Evolutionary conservation across 371 early-diverging fungal species (phyloP).

Genomic region (Lichtheimia corymbifera): DNA sequence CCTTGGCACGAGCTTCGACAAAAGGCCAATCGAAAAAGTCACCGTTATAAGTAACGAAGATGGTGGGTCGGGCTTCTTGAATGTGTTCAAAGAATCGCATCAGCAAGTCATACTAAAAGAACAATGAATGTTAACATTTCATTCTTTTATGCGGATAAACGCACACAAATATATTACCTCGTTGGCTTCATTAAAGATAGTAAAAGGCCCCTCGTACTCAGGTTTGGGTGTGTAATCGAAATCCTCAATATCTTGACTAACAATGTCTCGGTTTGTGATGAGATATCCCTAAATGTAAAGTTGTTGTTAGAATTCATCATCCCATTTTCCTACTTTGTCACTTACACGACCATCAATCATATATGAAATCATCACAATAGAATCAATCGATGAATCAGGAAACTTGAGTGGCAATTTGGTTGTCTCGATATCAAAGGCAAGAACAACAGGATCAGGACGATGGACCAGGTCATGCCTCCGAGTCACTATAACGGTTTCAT

Average conservation of each 20-base stretch:
- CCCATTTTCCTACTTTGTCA: constrained; percentile 4
- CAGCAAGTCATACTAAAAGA: constrained; percentile 63
- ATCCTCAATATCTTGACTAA: constrained; percentile 95
- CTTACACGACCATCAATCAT: constrained; percentile 95
- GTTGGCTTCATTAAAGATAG: constrained; percentile 93
- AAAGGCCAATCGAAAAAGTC: constrained; percentile 99
- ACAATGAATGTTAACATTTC: neutral
- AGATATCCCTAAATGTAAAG: constrained; percentile 78
- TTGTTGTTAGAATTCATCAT: neutral
- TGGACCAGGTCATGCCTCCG: constrained; percentile 86
- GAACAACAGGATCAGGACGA: constrained; percentile 94
- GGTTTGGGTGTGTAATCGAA: constrained; percentile 98
- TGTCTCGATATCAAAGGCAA: constrained; percentile 99
- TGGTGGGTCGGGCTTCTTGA: constrained; percentile 84
- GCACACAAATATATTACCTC: constrained; percentile 60
- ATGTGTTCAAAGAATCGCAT: constrained; percentile 94
- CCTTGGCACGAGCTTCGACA: constrained; percentile 85
- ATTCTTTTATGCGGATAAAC: neutral
- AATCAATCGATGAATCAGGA: constrained; percentile 93
- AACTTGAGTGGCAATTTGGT: constrained; percentile 98
- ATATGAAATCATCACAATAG: constrained; percentile 99
- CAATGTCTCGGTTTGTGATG: constrained; percentile 97
- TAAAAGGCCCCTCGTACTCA: constrained; percentile 96
- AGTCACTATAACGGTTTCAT: constrained; percentile 62
- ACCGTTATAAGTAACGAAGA: constrained; percentile 99